phyloP scores from a whole-genome alignment of 2,329 filamentous ascomycete species.

The Lizonia empirigonia region DNA sequence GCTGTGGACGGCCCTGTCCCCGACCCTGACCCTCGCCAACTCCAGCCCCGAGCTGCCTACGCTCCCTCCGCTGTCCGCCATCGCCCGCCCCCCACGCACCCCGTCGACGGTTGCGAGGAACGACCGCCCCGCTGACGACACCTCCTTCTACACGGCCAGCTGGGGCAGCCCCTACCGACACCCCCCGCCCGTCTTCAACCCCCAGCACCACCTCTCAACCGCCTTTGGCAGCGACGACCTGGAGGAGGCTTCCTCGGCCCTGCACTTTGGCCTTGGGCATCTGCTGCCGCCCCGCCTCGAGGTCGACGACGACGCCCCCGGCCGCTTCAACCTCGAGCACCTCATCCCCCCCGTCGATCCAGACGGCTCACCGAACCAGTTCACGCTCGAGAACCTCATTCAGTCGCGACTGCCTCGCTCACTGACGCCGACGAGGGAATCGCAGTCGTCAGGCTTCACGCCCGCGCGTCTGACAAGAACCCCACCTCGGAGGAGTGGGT shows the following conservation, averaged over 20 bases:
- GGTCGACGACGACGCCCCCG: slow-evolving; percentile 40
- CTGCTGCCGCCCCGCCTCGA: slow-evolving; percentile 45
- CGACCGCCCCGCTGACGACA: slow-evolving; percentile 54
- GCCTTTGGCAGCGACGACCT: slow-evolving; percentile 48
- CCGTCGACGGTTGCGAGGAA: slow-evolving; percentile 44
- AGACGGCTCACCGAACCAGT: slow-evolving; percentile 43
- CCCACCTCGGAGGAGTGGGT: slow-evolving; percentile 82
- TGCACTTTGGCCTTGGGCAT: slow-evolving; percentile 49
- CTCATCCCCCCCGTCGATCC: slow-evolving; percentile 44
- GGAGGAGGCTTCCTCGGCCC: slow-evolving; percentile 44
- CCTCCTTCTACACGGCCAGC: slow-evolving; percentile 72
- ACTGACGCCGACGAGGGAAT: slow-evolving; percentile 34
- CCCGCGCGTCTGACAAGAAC: slow-evolving; percentile 34
- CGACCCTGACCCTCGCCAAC: slow-evolving; percentile 48
- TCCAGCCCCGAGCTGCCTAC: slow-evolving; percentile 51
- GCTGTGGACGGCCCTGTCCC: slow-evolving; percentile 49
- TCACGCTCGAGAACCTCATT: slow-evolving; percentile 48
- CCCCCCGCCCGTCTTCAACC: slow-evolving; percentile 56
- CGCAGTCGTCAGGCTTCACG: slow-evolving; percentile 28
- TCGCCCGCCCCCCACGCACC: slow-evolving; percentile 41
- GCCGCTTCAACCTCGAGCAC: slow-evolving; percentile 48
- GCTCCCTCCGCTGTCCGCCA: slow-evolving; percentile 42
- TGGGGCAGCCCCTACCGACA: slow-evolving; percentile 91
- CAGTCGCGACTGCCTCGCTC: slow-evolving; percentile 43
- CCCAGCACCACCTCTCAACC: slow-evolving; percentile 35